Percentiles rank a stretch among this genome's conserved stretches.
These are phyloP conservation scores for Fraxinus latifolia DNA, from an alignment of 305 asterid species.

Conservation along the genomic window DNA sequence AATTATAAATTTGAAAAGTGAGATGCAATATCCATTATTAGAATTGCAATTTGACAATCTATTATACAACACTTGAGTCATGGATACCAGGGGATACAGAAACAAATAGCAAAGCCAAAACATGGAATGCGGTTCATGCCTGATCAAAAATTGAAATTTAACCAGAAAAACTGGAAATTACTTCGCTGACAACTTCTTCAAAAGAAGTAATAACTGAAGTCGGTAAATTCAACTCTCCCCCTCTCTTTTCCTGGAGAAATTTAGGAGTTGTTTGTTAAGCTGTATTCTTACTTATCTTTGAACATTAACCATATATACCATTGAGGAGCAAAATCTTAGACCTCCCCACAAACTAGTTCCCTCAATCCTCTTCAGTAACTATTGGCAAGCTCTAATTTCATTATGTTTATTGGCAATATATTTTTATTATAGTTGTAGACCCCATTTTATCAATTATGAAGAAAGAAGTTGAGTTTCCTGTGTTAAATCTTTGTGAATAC, in stretches of 20 bases:
- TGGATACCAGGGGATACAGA: not conserved
- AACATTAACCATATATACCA: not conserved
- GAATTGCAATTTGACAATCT: slow-evolving; percentile 5
- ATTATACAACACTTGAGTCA: not conserved
- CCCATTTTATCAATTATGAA: not conserved
- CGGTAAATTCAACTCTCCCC: not conserved
- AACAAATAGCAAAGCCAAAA: not conserved
- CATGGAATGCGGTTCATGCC: not conserved
- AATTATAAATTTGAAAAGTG: not conserved
- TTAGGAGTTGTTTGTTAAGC: not conserved
- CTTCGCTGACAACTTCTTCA: not conserved
- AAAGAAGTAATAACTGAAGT: not conserved
- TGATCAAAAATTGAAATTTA: not conserved
- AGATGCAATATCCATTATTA: not conserved
- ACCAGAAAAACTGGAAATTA: not conserved
- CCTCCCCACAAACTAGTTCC: not conserved
- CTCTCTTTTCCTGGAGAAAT: not conserved
- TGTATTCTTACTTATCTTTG: not conserved
- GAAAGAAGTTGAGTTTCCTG: not conserved
- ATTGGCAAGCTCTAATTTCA: not conserved
- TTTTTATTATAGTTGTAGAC: not conserved
- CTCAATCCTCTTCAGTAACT: not conserved
- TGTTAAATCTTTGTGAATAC: not conserved
- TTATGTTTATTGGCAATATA: not conserved
- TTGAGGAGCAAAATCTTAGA: not conserved